These are phyloP conservation scores for Crithidia bombi DNA, from an alignment of 208 protist genomes.

Conservation along the genomic window DNA sequence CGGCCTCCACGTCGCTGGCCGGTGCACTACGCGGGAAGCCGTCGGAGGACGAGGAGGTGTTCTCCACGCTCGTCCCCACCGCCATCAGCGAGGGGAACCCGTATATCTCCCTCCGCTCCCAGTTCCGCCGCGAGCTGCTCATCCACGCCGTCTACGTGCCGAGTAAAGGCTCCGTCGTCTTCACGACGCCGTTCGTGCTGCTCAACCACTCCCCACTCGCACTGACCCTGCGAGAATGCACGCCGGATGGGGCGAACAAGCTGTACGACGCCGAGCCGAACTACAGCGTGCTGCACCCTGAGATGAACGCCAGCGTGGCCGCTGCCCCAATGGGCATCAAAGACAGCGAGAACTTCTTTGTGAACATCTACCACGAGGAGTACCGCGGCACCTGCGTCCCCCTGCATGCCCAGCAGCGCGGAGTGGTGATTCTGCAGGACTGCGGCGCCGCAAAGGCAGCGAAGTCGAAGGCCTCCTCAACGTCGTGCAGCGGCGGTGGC, in stretches of 20 bases:
- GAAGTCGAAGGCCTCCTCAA: background rate
- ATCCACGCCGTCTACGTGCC: constrained; percentile 37
- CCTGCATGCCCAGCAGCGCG: constrained; percentile 80
- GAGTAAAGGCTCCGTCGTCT: constrained; percentile 38
- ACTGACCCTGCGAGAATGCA: constrained; percentile 69
- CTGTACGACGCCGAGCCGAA: constrained; percentile 44
- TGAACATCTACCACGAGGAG: constrained; percentile 55
- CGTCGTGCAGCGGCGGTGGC: constrained; percentile 6
- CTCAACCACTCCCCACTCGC: constrained; percentile 78
- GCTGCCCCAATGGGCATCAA: constrained; percentile 50
- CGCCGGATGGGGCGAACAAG: constrained; percentile 40
- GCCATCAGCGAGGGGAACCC: constrained; percentile 19
- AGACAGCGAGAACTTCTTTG: constrained; percentile 72
- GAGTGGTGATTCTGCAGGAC: constrained; percentile 69
- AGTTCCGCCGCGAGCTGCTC: constrained; percentile 43
- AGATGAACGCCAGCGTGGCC: constrained; percentile 59
- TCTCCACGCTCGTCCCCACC: constrained; percentile 26
- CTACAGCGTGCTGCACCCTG: constrained; percentile 56
- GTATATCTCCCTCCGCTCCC: constrained; percentile 40
- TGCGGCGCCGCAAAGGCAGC: background rate
- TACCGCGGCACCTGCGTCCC: constrained; percentile 59
- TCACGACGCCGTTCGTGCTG: constrained; percentile 71
- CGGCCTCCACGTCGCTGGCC: constrained; percentile 1
- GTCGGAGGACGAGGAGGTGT: constrained; percentile 30
- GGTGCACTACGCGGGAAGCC: background rate